Evolutionary conservation across 1,139 yeast genomes (phyloP).

Genomic region (Hemisphaericaspora xylanilytica): DNA sequence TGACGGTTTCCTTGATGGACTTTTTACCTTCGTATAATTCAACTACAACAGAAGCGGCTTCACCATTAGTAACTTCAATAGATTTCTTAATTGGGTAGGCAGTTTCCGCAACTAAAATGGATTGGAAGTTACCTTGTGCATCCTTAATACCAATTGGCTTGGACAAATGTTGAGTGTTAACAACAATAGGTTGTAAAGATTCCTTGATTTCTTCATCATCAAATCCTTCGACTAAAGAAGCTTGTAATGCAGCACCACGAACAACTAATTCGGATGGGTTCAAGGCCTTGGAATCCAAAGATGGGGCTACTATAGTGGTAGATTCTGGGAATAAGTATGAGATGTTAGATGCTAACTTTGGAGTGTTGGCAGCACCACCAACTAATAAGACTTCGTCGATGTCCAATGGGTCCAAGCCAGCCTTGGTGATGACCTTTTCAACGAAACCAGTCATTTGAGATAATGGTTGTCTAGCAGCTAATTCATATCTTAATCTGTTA

Average conservation of each 20-base stretch:
- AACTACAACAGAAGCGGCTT: slow-evolving; percentile 58
- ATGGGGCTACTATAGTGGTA: slow-evolving; percentile 75
- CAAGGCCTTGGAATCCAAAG: slow-evolving; percentile 69
- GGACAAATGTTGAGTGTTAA: slow-evolving; percentile 83
- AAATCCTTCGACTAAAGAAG: slow-evolving; percentile 77
- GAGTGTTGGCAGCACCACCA: slow-evolving; percentile 93
- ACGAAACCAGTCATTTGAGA: slow-evolving; percentile 74
- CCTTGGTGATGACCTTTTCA: slow-evolving; percentile 72
- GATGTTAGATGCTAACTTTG: slow-evolving; percentile 81
- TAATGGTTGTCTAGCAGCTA: slow-evolving; percentile 77
- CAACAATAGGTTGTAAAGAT: slow-evolving; percentile 79
- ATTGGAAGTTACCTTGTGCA: slow-evolving; percentile 67
- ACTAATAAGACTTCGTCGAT: slow-evolving; percentile 81
- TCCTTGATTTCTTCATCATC: slow-evolving; percentile 86
- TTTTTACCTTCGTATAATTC: slow-evolving; percentile 84
- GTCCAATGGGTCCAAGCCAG: slow-evolving; percentile 80
- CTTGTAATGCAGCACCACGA: slow-evolving; percentile 98
- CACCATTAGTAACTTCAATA: slow-evolving; percentile 61
- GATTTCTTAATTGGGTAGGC: slow-evolving; percentile 90
- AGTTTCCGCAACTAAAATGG: slow-evolving; percentile 79
- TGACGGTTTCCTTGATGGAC: slow-evolving; percentile 71
- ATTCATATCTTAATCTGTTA: slow-evolving; percentile 92
- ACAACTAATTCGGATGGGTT: slow-evolving; percentile 89
- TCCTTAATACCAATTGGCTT: slow-evolving; percentile 85
- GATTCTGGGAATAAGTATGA: slow-evolving; percentile 76